Conservation (phyloP, 2,329 filamentous ascomycete genomes). For the Acrocalymma vagum region DNA sequence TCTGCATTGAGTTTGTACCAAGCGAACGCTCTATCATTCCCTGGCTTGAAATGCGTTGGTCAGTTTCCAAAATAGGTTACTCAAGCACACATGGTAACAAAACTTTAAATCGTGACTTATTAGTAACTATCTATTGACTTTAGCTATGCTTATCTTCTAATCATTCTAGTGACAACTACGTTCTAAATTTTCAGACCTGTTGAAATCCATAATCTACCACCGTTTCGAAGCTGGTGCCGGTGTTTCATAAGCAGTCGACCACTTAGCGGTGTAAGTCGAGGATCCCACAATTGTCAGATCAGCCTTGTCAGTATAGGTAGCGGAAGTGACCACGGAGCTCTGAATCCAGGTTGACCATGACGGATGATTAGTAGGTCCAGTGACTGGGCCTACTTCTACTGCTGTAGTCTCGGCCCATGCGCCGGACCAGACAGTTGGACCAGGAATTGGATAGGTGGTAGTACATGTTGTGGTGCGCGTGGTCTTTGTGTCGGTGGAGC, state of each 20-base stretch:
- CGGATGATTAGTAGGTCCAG: conserved; percentile 32
- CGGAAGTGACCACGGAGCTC: conserved; percentile 30
- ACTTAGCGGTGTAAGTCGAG: conserved; percentile 28
- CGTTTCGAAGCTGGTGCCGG: conserved; percentile 21
- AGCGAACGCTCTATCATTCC: too few species aligned
- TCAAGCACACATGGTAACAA: too few species aligned
- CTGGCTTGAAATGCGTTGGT: too few species aligned
- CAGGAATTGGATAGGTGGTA: conserved; percentile 51
- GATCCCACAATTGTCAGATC: conserved; percentile 31
- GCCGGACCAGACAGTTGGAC: conserved; percentile 48
- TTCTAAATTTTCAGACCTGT: too few species aligned
- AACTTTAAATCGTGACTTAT: too few species aligned
- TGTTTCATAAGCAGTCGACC: conserved; percentile 28
- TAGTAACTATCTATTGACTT: too few species aligned
- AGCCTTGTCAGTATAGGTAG: conserved; percentile 30
- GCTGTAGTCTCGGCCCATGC: conserved; percentile 43
- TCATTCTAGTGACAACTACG: too few species aligned
- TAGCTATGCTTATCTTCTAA: too few species aligned
- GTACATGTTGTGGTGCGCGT: conserved; percentile 31
- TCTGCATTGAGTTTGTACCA: too few species aligned
- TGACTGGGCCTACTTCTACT: conserved; percentile 37
- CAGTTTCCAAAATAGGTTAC: too few species aligned
- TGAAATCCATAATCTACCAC: too few species aligned
- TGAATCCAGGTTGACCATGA: conserved; percentile 42
- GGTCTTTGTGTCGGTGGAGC: conserved; percentile 43